Evolutionary conservation across 345 rosid genomes (phyloP).

Genomic region (Arabis alpina): DNA sequence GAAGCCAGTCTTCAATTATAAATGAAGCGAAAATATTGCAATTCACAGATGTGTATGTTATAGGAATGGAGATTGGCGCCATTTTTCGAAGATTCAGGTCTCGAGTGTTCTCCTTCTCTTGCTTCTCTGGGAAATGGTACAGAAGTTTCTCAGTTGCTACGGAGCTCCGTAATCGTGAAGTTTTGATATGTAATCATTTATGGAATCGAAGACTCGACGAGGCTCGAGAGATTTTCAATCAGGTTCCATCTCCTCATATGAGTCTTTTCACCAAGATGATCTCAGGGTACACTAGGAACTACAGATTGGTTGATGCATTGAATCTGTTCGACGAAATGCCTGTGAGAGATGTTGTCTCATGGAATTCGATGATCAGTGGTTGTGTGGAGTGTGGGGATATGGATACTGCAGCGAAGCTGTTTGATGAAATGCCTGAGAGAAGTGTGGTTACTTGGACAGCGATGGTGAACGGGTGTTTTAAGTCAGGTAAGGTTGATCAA

Average conservation of each 20-base stretch:
- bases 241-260: constrained; percentile 49
- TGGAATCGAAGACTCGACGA: constrained; percentile 46
- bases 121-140: background rate
- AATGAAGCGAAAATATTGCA: background rate
- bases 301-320: constrained; percentile 56
- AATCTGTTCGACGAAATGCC: constrained; percentile 55
- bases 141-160: constrained; percentile 19
- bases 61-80: constrained; percentile 39
- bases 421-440: constrained; percentile 70
- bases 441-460: constrained; percentile 78
- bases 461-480: constrained; percentile 68
- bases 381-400: constrained; percentile 68
- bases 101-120: constrained; percentile 21
- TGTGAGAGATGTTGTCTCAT: constrained; percentile 56
- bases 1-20: too few relatives aligned
- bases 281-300: constrained; percentile 41
- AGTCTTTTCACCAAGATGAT: constrained; percentile 67
- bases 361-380: constrained; percentile 76
- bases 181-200: constrained; percentile 49
- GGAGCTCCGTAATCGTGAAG: constrained; percentile 37
- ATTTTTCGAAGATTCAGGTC: constrained; percentile 28
- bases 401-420: constrained; percentile 48
- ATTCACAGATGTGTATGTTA: background rate
- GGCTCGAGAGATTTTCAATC: constrained; percentile 51
- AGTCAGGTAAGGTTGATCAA: constrained; percentile 52